Evolutionary conservation across 768 basidiomycete species (phyloP).

Genomic region (Mycena vitilis): DNA sequence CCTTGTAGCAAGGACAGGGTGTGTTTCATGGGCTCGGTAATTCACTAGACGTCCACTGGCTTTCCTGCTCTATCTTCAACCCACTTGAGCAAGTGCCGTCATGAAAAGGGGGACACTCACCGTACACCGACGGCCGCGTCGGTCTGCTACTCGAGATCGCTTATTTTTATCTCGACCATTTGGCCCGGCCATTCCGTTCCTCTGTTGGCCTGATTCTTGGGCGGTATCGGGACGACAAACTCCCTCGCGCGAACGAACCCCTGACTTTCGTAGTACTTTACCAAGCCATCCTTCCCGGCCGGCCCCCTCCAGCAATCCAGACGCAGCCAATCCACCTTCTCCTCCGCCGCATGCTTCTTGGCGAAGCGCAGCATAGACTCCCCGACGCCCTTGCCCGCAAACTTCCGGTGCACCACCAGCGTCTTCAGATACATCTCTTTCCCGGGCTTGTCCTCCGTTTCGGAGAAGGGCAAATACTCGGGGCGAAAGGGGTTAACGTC

Average conservation of each 20-base stretch:
- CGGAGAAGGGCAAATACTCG: constrained; percentile 25
- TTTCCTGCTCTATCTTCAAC: too few relatives aligned
- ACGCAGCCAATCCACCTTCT: constrained; percentile 25
- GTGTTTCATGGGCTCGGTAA: neutral
- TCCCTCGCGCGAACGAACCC: constrained; percentile 26
- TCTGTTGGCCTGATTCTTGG: neutral
- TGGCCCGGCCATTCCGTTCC: constrained; percentile 22
- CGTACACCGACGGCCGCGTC: too few relatives aligned
- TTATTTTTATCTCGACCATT: constrained; percentile 30
- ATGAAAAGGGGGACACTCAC: neutral
- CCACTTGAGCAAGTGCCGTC: neutral
- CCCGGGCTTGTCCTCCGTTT: constrained; percentile 28
- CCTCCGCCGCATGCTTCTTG: constrained; percentile 25
- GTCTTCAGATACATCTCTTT: constrained; percentile 28
- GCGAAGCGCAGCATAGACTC: constrained; percentile 20
- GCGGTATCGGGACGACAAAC: constrained; percentile 16
- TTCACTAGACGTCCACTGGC: too few relatives aligned
- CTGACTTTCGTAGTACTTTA: constrained; percentile 26
- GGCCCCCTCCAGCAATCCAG: constrained; percentile 35
- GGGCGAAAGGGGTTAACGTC: constrained; percentile 27
- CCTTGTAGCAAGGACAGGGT: too few relatives aligned
- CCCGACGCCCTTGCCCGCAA: constrained; percentile 27
- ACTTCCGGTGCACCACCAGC: constrained; percentile 20
- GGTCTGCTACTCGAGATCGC: constrained; percentile 4
- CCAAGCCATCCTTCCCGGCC: constrained; percentile 29